phyloP scores from a whole-genome alignment of 2,329 filamentous ascomycete species.

The Akanthomyces lecanii region DNA sequence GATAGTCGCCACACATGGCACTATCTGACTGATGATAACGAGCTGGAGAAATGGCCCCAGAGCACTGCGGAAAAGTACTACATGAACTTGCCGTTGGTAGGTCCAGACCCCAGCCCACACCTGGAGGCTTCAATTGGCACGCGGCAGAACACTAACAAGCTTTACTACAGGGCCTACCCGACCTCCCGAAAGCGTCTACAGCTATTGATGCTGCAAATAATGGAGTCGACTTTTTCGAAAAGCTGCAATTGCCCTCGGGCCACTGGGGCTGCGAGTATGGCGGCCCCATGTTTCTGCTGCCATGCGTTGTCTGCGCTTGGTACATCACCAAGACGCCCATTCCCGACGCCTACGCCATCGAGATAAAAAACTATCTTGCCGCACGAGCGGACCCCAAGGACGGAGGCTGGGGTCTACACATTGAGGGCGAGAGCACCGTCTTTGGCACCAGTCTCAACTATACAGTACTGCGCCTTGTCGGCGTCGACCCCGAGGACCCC shows the following conservation, averaged over 20 bases:
- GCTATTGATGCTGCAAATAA: constrained; percentile 77
- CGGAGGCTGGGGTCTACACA: constrained; percentile 96
- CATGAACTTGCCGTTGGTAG: constrained; percentile 73
- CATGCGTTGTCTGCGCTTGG: constrained; percentile 79
- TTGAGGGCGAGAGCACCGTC: constrained; percentile 86
- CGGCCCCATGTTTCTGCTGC: constrained; percentile 91
- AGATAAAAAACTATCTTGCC: constrained; percentile 90
- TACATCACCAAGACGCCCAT: constrained; percentile 87
- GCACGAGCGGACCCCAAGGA: constrained; percentile 79
- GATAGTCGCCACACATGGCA: constrained; percentile 89
- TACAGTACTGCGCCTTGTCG: constrained; percentile 71
- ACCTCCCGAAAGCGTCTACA: constrained; percentile 64
- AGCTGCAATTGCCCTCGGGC: constrained; percentile 81
- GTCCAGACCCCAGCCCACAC: constrained; percentile 11
- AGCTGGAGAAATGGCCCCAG: constrained; percentile 76
- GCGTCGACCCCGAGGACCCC: constrained; percentile 77
- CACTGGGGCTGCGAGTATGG: constrained; percentile 98
- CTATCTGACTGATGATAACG: constrained; percentile 73
- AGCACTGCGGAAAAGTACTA: constrained; percentile 85
- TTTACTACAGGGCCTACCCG: constrained; percentile 61
- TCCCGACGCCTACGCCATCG: constrained; percentile 71
- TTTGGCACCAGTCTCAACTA: constrained; percentile 93
- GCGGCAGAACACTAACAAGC: constrained; percentile 6
- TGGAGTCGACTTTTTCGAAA: constrained; percentile 81
- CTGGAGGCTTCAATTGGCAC: background rate